Base-by-base conservation (phyloP, 768 basidiomycete species). In the Naganishia vaughanmartiniae region DNA sequence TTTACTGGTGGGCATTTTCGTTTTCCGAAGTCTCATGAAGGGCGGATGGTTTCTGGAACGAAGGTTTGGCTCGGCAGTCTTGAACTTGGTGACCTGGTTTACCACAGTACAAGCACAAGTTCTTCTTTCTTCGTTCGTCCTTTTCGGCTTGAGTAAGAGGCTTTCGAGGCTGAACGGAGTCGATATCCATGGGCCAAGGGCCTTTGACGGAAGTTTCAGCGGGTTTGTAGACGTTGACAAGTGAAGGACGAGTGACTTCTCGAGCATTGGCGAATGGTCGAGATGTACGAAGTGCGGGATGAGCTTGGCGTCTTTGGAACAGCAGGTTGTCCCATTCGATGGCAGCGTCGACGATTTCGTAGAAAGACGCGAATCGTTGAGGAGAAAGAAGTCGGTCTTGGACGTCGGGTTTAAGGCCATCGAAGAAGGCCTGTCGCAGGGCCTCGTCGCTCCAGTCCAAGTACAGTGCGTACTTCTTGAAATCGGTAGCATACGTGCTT, bases 241-340 rank as follows among this genome's bases (percentile, higher is more conserved):
- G 6, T 4, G 53, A 24, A 54, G 53, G 28, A 24, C 53, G 53
- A 54, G 53, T 24, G 5, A 30, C 24, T 54, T 26, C 53, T 24
- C 53, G 6, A 9, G 28, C 53, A 24, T 24, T 24, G 53, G 28
- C n/a, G 53, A 24, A 24, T 11, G 28, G 28, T 3, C 53, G 53
- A 30, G 53, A 54, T 11, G n/a, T 54, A 24, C 53, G 53, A 54
- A 54, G 28, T 9, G 53, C 53, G n/a, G 53, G 53, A 54, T 24
- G n/a, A 17, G 53, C 53, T 30, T 17, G n/a, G 53, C 53, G 53
- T 24, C 24, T 11, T 30, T 54, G 53, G 17, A 54, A 54, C 24
- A 54, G 17, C 17, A 54, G 28, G 53, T 54, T 54, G 53, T 54
- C 53, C 53, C 53, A 54, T 54, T 54, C 53, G 53, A 30, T 54